Evolutionary conservation across 1,139 yeast genomes (phyloP).

Genomic region (Eremothecium coryli): DNA sequence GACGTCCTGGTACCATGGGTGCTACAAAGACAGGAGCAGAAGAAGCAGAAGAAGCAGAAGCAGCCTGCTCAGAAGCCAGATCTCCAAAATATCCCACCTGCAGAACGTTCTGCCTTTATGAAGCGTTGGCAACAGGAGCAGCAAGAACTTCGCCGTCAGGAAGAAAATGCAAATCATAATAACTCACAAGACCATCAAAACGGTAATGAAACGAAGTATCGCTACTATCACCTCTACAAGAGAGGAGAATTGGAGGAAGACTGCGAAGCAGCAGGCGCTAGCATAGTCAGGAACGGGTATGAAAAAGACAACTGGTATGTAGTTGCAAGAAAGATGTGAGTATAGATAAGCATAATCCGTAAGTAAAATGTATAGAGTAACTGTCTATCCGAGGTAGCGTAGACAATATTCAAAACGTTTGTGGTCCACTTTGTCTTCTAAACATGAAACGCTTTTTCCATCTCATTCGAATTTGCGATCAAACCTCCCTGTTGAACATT

Average conservation of each 20-base stretch:
- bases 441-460: too few species aligned
- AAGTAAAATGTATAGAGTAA: too few species aligned
- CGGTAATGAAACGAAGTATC: constrained; percentile 47
- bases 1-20: constrained; percentile 97
- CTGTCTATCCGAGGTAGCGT: too few species aligned
- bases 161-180: constrained; percentile 19
- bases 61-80: constrained; percentile 19
- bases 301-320: constrained; percentile 96
- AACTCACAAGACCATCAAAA: constrained; percentile 20
- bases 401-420: too few species aligned
- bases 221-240: constrained; percentile 81
- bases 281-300: constrained; percentile 63
- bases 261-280: constrained; percentile 58
- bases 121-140: constrained; percentile 26
- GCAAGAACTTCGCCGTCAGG: constrained; percentile 18
- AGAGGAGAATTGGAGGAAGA: constrained; percentile 74
- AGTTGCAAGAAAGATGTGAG: constrained; percentile 33
- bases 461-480: too few species aligned
- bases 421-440: too few species aligned
- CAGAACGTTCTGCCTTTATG: constrained; percentile 23
- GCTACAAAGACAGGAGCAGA: constrained; percentile 33
- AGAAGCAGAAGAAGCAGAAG: constrained; percentile 17
- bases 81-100: constrained; percentile 20
- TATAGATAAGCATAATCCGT: too few species aligned
- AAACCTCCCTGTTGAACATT: too few species aligned